Evolutionary conservation across 2,329 filamentous ascomycete genomes (phyloP), one percentile per base, ranked within the genome.

Genomic region (Arthrobotrys conoides): DNA sequence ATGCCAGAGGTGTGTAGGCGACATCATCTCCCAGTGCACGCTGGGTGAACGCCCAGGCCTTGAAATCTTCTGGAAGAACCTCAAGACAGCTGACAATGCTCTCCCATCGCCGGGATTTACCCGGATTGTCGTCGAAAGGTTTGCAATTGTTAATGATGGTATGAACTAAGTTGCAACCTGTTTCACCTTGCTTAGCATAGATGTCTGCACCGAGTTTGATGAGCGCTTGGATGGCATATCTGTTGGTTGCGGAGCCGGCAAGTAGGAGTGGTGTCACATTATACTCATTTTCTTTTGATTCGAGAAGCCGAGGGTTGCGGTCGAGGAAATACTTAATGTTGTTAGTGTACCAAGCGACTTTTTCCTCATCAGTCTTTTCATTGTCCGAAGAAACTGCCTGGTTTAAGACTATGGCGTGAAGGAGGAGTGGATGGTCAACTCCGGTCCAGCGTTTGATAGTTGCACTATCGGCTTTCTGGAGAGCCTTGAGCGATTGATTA

Each of bases 111-210:
- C 57, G 36, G n/a, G 3, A 51, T 49, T 5, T 81, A 66, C 1
- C 18, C 12, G 18, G 22, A 14, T 79, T 5, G 82, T 83, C 3
- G 81, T 82, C 10, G 85, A 86, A 2, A 77, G 81, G 24, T 81
- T 82, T 2, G 75, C 68, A 10, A 86, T 82, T 12, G 10, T 80
- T 44, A 44, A 86, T 81, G 5, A 90, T 86, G 1, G 87, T 85
- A 82, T 96, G 93, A 0, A 95, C 80, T 16, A 95, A 85, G 81
- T 95, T 96, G 80, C 89, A 87, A 10, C 89, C 89, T 2, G 85
- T 83, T 9, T 84, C 84, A 2, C 82, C 12, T 16, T 93, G 90
- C 24, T 90, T 90, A 38, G 85, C 85, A 0, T 89, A 88, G 82
- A 93, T 90, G 82, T 96, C 89, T 1, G 92, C 92, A 2, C 91